These are phyloP conservation scores for Myotisia sp. DNA, from an alignment of 2,329 filamentous ascomycete species.

Conservation along the genomic window DNA sequence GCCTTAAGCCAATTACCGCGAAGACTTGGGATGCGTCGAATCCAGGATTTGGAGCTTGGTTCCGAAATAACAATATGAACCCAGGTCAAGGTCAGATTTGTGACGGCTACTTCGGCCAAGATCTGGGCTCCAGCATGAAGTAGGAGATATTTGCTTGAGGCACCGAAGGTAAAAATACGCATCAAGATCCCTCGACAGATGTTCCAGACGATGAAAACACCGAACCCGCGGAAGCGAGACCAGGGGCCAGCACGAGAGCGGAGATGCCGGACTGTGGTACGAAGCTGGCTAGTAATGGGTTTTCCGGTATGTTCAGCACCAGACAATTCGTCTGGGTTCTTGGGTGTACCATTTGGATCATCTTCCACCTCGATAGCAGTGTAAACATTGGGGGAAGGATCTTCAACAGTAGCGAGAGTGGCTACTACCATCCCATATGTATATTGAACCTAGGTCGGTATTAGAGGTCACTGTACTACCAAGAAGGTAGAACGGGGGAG, in stretches of 20 bases:
- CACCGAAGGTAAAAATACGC: constrained; percentile 31
- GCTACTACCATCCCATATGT: constrained; percentile 46
- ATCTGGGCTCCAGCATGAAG: constrained; percentile 39
- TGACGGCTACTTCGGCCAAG: constrained; percentile 45
- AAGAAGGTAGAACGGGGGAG: background rate
- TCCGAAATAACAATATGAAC: constrained; percentile 72
- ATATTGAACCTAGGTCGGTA: constrained; percentile 34
- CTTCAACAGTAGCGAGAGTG: constrained; percentile 51
- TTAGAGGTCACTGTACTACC: background rate
- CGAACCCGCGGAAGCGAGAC: constrained; percentile 56
- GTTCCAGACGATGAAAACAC: constrained; percentile 35
- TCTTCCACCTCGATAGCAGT: constrained; percentile 22
- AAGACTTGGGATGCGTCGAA: constrained; percentile 53
- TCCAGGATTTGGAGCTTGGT: constrained; percentile 49
- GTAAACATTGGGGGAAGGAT: constrained; percentile 35
- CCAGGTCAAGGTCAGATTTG: constrained; percentile 62
- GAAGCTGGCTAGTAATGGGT: constrained; percentile 49
- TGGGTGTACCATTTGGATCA: constrained; percentile 14
- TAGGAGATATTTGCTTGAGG: constrained; percentile 29
- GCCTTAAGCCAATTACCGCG: constrained; percentile 50
- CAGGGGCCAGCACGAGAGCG: constrained; percentile 48
- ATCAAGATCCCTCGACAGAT: constrained; percentile 32
- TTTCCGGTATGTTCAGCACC: constrained; percentile 34
- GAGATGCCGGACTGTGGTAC: constrained; percentile 47
- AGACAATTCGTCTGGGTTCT: constrained; percentile 28